Evolutionary conservation across 1,139 yeast species (phyloP).

Genomic region (Zygoascus sp.): DNA sequence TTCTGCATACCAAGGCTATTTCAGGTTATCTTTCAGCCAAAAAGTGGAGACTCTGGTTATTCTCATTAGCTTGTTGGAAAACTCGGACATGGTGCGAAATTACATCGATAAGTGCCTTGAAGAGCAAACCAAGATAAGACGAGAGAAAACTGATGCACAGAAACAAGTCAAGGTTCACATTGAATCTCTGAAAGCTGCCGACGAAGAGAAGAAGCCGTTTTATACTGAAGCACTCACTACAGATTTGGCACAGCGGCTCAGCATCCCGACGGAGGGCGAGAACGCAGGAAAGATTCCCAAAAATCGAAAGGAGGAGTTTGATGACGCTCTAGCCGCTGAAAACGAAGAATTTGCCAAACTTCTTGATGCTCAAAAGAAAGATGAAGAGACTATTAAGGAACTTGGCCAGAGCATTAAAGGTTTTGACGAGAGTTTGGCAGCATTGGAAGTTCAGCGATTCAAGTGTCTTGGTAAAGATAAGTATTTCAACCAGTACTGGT

Average conservation of each 20-base stretch:
- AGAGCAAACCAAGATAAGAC: slow-evolving; percentile 55
- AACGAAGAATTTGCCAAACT: slow-evolving; percentile 47
- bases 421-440: slow-evolving; percentile 36
- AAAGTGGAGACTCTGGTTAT: slow-evolving; percentile 53
- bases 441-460: slow-evolving; percentile 68
- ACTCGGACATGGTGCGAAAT: slow-evolving; percentile 55
- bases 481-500: slow-evolving; percentile 84
- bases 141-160: slow-evolving; percentile 63
- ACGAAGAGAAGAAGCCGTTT: slow-evolving; percentile 28
- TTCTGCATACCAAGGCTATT: slow-evolving; percentile 50
- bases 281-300: slow-evolving; percentile 21
- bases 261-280: slow-evolving; percentile 16
- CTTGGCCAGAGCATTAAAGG: slow-evolving; percentile 28
- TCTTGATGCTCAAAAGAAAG: slow-evolving; percentile 31
- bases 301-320: slow-evolving; percentile 46
- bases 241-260: slow-evolving; percentile 5
- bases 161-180: slow-evolving; percentile 50
- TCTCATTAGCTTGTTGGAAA: slow-evolving; percentile 53
- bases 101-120: slow-evolving; percentile 69
- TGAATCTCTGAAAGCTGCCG: slow-evolving; percentile 47
- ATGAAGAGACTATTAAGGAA: slow-evolving; percentile 20
- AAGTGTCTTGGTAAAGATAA: slow-evolving; percentile 79
- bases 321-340: slow-evolving; percentile 43
- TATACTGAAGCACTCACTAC: slow-evolving; percentile 13
- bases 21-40: slow-evolving; percentile 45